Conservation (phyloP, 768 basidiomycete genomes). For the Glaciozyma martinii region DNA sequence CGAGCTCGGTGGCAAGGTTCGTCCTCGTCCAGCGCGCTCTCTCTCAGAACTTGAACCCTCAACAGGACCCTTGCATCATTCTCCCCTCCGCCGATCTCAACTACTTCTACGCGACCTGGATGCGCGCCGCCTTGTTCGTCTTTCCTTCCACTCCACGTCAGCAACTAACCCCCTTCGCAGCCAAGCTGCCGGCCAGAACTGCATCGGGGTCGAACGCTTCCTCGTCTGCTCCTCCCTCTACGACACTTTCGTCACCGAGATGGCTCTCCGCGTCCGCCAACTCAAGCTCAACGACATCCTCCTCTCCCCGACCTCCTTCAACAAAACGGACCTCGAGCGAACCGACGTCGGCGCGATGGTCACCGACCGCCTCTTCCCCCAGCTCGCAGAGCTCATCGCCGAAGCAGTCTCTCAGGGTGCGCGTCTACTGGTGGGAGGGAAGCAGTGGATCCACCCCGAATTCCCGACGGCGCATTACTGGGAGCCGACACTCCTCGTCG, state of each 20-base stretch:
- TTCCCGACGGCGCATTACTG: constrained; percentile 72
- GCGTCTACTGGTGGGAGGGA: constrained; percentile 55
- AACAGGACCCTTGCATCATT: constrained; percentile 87
- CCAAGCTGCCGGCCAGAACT: constrained; percentile 91
- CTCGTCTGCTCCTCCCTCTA: constrained; percentile 73
- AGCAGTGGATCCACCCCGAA: constrained; percentile 56
- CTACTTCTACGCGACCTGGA: constrained; percentile 69
- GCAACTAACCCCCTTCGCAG: constrained; percentile 42
- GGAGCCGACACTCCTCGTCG: constrained; percentile 73
- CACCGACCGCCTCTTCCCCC: constrained; percentile 57
- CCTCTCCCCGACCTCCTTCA: background rate
- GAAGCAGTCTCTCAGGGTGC: constrained; percentile 65
- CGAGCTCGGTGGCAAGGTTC: constrained; percentile 57
- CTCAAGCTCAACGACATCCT: constrained; percentile 35
- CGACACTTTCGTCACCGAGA: constrained; percentile 58
- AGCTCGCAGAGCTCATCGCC: constrained; percentile 55
- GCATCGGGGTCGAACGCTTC: constrained; percentile 90
- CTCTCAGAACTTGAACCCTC: constrained; percentile 35
- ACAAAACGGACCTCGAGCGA: background rate
- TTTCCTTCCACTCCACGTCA: background rate
- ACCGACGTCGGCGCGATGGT: constrained; percentile 83
- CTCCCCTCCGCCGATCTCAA: constrained; percentile 74
- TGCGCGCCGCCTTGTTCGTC: constrained; percentile 84
- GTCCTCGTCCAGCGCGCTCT: background rate
- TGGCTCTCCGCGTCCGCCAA: constrained; percentile 38